Evolutionary conservation across 129 eudicot species (phyloP).

Genomic region (carrot (Daucus carota)): DH1_v3.0 NC_030387.2:25551001-25551500

Average conservation of each 20-base stretch:
- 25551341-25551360: not conserved
- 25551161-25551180: not conserved
- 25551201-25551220: not conserved
- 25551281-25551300: not conserved
- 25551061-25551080: conserved; percentile 67
- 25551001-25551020: not conserved
- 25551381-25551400: not conserved
- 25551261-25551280: not conserved
- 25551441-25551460: not conserved
- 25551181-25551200: not conserved
- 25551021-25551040: not conserved
- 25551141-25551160: not conserved
- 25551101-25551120: not conserved
- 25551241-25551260: not conserved
- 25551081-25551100: conserved; percentile 65
- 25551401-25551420: not conserved
- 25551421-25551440: not conserved
- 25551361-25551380: not conserved
- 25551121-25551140: not conserved
- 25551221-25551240: not conserved
- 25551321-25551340: not conserved
- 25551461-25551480: not conserved
- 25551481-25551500: not conserved
- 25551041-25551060: not conserved
- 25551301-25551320: not conserved